Evolutionary conservation across 2,329 filamentous ascomycete genomes (phyloP).

Genomic region (Xylariaceae sp.): DNA sequence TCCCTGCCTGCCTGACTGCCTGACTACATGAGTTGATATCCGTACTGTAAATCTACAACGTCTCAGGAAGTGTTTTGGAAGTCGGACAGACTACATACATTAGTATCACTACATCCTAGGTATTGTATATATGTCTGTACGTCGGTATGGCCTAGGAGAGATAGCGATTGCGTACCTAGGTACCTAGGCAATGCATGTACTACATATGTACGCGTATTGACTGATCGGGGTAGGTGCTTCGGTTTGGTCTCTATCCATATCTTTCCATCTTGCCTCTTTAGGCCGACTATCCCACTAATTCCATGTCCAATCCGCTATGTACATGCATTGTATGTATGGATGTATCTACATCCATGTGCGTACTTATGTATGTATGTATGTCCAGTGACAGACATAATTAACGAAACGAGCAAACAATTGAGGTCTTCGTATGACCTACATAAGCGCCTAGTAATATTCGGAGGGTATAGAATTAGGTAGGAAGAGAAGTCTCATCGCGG

Average conservation of each 20-base stretch:
- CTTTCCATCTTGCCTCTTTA: neutral
- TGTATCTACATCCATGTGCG: too few species aligned
- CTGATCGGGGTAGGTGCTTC: neutral
- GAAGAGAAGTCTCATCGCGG: conserved; percentile 3
- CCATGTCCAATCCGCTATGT: neutral
- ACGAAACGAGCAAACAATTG: neutral
- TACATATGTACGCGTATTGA: neutral
- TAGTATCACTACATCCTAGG: too few species aligned
- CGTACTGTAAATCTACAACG: neutral
- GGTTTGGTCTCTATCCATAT: neutral
- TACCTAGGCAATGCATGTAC: too few species aligned
- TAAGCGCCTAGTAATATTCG: too few species aligned
- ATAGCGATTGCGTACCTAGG: neutral
- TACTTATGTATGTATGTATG: too few species aligned
- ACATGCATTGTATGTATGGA: too few species aligned
- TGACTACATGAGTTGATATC: neutral
- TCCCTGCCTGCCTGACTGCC: too few species aligned
- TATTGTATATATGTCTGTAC: too few species aligned
- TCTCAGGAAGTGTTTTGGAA: neutral
- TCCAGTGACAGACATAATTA: neutral
- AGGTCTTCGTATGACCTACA: conserved; percentile 11
- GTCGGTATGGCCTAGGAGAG: too few species aligned
- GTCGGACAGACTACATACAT: too few species aligned
- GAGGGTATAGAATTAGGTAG: neutral
- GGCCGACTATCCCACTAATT: neutral